Conservation (phyloP, 208 protist genomes). For the Acanthamoeba culbertsoni region DNA sequence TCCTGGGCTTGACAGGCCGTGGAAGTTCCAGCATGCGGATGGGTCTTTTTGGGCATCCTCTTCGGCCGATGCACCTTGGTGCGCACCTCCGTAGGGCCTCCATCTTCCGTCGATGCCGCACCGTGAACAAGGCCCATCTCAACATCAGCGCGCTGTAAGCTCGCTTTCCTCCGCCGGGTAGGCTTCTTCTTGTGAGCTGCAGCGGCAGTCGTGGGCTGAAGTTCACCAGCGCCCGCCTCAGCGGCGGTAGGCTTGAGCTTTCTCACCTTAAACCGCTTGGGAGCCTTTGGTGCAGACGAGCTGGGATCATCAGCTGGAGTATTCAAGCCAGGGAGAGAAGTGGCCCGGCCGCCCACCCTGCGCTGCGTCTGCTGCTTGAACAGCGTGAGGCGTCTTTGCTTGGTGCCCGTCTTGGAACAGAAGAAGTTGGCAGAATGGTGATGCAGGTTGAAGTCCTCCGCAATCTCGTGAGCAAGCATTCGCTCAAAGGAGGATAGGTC, state of each 20-base stretch:
- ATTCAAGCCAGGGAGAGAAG: neutral
- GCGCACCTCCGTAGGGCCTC: neutral
- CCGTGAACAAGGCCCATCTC: neutral
- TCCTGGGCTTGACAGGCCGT: neutral
- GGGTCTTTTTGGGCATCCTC: neutral
- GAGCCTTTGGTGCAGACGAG: neutral
- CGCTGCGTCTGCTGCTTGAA: neutral
- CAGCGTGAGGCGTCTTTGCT: neutral
- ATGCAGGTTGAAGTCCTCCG: neutral
- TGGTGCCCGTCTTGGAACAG: slow-evolving; percentile 18
- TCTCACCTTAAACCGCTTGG: neutral
- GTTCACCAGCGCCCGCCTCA: neutral
- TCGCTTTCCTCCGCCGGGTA: neutral
- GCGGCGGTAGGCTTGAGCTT: neutral
- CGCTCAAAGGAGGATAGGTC: slow-evolving; percentile 49
- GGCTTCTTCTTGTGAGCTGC: neutral
- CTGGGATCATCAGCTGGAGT: neutral
- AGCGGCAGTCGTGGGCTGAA: neutral
- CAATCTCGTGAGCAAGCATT: neutral
- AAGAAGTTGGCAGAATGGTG: slow-evolving; percentile 23
- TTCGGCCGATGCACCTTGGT: neutral
- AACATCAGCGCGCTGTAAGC: neutral
- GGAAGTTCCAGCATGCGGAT: neutral
- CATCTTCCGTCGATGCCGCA: neutral
- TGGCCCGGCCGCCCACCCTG: neutral